Evolutionary conservation across 2,329 filamentous ascomycete genomes (phyloP).

Genomic region (Ilyonectria robusta): DNA sequence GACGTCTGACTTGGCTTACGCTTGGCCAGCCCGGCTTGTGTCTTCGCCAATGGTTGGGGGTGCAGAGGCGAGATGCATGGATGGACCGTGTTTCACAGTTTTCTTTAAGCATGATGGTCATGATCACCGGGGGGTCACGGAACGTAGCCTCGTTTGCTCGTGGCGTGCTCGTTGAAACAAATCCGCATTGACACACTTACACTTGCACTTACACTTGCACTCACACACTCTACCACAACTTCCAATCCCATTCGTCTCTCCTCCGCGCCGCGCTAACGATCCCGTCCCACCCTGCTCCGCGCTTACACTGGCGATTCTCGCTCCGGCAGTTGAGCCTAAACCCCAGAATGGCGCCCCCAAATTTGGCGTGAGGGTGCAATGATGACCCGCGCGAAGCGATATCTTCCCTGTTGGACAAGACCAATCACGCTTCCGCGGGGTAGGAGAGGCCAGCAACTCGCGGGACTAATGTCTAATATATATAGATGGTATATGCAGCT

Average conservation of each 20-base stretch:
- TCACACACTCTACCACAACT: no score
- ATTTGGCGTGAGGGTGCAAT: neutral
- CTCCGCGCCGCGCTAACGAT: neutral
- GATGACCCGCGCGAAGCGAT: conserved; percentile 11
- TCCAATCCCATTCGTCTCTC: neutral
- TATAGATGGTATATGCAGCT: neutral
- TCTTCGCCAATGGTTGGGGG: conserved; percentile 3
- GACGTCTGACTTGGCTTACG: neutral
- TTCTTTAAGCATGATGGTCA: neutral
- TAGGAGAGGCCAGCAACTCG: neutral
- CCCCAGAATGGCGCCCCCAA: neutral
- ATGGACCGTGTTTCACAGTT: neutral
- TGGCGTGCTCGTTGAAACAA: neutral
- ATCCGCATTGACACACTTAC: neutral
- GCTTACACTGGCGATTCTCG: neutral
- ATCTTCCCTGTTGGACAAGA: conserved; percentile 4
- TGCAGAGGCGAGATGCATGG: conserved; percentile 3
- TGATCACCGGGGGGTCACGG: no score
- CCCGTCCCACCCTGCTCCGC: neutral
- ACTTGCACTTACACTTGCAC: neutral
- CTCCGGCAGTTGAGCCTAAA: neutral
- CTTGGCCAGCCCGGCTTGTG: neutral
- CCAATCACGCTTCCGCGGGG: neutral
- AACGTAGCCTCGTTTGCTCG: neutral
- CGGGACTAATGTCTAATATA: neutral